phyloP scores from a whole-genome alignment of 139 green algal genomes.

The Ulvella scutata region DNA sequence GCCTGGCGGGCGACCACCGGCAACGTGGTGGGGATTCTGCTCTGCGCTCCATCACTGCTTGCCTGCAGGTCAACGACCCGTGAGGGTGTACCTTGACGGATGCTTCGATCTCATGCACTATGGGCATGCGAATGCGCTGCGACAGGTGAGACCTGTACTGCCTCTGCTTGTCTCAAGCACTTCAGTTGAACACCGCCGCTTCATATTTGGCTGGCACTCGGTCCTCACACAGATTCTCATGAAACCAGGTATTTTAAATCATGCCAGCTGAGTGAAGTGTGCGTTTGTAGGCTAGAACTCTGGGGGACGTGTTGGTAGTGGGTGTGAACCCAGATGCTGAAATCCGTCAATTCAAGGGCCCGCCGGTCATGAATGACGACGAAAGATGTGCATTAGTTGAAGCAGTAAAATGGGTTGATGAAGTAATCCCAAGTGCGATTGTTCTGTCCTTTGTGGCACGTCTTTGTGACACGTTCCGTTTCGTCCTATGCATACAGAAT shows the following conservation, averaged over 20 bases:
- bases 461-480: no score
- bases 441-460: no score
- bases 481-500: no score
- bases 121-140: slow-evolving; percentile 93
- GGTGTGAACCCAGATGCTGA: slow-evolving; percentile 88
- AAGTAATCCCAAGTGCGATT: slow-evolving; percentile 64
- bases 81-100: slow-evolving; percentile 97
- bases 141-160: slow-evolving; percentile 49
- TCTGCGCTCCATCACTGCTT: background rate
- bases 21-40: background rate
- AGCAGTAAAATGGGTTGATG: slow-evolving; percentile 94
- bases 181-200: no score
- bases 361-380: slow-evolving; percentile 78
- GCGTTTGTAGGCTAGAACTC: slow-evolving; percentile 41
- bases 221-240: no score
- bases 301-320: slow-evolving; percentile 90
- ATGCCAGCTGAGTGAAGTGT: background rate
- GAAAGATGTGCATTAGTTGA: slow-evolving; percentile 80
- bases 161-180: no score
- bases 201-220: no score
- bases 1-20: no score
- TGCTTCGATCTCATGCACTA: slow-evolving; percentile 99
- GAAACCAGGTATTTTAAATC: background rate
- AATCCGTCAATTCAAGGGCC: slow-evolving; percentile 53
- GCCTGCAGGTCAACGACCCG: slow-evolving; percentile 33